Evolutionary conservation across 257 asterid genomes (phyloP), one percentile per base, ranked within the genome.

Genomic region (Lavandula angustifolia): DNA sequence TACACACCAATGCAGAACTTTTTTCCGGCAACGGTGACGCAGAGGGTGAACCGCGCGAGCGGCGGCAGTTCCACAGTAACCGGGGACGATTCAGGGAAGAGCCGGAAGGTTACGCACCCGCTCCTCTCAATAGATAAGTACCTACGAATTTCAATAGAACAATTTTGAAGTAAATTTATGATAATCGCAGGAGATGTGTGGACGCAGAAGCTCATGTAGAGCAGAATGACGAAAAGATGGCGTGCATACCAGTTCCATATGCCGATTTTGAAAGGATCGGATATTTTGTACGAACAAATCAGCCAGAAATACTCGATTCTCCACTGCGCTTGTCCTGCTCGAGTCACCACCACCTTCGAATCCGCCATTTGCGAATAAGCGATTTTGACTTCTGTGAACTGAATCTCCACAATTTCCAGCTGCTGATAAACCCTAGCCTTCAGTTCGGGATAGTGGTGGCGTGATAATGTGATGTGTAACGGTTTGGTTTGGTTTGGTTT

Each of bases 51-150:
- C 14, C 91, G 87, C 11, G 96, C 96, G 4, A 83, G 38, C 5
- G 96, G 96, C 49, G 95, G 96, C 73, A 88, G 95, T 67, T 91
- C 98, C 64, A 84, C 86, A n/a, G 92, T 72, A 22, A 80, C 64
- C 64, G 95, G 84, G 11, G 96, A 84, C 11, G 82, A 75, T 66
- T 88, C 96, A 3, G 95, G 96, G 79, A 80, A 84, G 52, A 91
- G 82, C 33, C 98, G 85, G 64, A 88, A 74, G 79, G 77, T 84
- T 72, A 79, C 59, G 32, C 82, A 76, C 35, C 96, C 86, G 73
- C 70, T 77, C 86, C 69, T 85, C 82, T 88, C 96, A 44, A 88
- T 75, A 6, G 89, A 75, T 38, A 88, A 70, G 65, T 78, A 76
- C 96, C 96, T 88, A 41, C 3, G 16, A 54, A 5, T 9, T 50